Percentiles rank a stretch among this genome's conserved stretches.
phyloP scores from a whole-genome alignment of 345 rosid species.

The Theobroma cacao region DNA sequence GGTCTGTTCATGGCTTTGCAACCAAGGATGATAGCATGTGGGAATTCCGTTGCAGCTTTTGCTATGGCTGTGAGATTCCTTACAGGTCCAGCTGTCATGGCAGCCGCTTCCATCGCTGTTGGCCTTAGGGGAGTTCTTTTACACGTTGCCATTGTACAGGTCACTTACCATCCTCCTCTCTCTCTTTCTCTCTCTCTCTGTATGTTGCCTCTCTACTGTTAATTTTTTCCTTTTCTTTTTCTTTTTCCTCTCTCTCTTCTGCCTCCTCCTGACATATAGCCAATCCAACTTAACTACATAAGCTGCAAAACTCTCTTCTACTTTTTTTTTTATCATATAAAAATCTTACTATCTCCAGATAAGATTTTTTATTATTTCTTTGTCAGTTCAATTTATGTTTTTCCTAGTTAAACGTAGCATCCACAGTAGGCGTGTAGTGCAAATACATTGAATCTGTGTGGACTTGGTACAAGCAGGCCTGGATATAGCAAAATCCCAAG shows the following conservation, averaged over 20 bases:
- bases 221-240: neutral
- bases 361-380: constrained; percentile 20
- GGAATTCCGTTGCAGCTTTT: constrained; percentile 84
- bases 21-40: constrained; percentile 99
- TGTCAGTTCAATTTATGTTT: constrained; percentile 4
- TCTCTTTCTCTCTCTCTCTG: too few relatives aligned
- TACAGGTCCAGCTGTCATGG: constrained; percentile 97
- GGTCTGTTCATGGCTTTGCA: constrained; percentile 99
- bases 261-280: constrained; percentile 33
- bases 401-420: neutral
- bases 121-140: constrained; percentile 84
- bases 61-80: constrained; percentile 96
- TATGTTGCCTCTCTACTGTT: neutral
- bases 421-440: neutral
- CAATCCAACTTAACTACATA: constrained; percentile 29
- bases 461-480: neutral
- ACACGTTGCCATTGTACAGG: constrained; percentile 97
- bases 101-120: constrained; percentile 89
- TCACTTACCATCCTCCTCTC: constrained; percentile 3
- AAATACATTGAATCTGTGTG: constrained; percentile 23
- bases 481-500: neutral
- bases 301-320: constrained; percentile 19
- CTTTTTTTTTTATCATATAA: neutral
- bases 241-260: neutral
- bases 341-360: constrained; percentile 14